Percentiles rank a stretch among this genome's conserved stretches.
phyloP scores from a whole-genome alignment of 1,139 yeast genomes.

The Protomyces inouyei region DNA sequence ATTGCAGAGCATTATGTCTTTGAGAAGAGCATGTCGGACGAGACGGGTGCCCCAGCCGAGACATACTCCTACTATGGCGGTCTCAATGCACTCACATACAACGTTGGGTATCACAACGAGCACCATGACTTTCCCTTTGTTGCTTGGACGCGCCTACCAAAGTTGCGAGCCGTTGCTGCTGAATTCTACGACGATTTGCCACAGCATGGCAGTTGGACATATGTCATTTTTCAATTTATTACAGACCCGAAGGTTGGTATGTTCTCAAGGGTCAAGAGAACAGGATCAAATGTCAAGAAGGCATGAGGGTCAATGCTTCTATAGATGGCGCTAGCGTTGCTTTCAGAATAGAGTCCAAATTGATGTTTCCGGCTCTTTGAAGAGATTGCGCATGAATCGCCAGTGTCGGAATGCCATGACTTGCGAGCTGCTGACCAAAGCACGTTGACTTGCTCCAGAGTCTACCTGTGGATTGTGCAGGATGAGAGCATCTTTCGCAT shows the following conservation, averaged over 20 bases:
- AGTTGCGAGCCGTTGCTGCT: conserved; percentile 59
- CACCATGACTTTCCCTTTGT: conserved; percentile 93
- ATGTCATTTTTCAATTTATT: conserved; percentile 68
- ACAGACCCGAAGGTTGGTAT: conserved; percentile 61
- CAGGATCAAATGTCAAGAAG: conserved; percentile 17
- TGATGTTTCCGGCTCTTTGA: not conserved
- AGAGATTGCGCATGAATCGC: conserved; percentile 14
- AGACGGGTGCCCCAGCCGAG: conserved; percentile 55
- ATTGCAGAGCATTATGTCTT: conserved; percentile 88
- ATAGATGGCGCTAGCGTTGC: not conserved
- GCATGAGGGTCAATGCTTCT: not conserved
- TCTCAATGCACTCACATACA: conserved; percentile 74
- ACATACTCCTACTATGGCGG: conserved; percentile 86
- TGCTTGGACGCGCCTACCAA: conserved; percentile 79
- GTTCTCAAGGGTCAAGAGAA: conserved; percentile 77
- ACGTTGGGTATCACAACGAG: conserved; percentile 89
- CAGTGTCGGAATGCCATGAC: conserved; percentile 13
- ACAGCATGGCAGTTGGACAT: conserved; percentile 69
- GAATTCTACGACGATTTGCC: conserved; percentile 85
- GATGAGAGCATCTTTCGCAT: not conserved
- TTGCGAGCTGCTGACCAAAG: not conserved
- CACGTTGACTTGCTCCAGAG: not conserved
- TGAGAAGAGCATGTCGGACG: conserved; percentile 46
- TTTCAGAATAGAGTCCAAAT: conserved; percentile 11
- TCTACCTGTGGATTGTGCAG: conserved; percentile 9